These are phyloP conservation scores for Gremmenia infestans DNA, from an alignment of 2,329 filamentous ascomycete species.

Conservation along the genomic window DNA sequence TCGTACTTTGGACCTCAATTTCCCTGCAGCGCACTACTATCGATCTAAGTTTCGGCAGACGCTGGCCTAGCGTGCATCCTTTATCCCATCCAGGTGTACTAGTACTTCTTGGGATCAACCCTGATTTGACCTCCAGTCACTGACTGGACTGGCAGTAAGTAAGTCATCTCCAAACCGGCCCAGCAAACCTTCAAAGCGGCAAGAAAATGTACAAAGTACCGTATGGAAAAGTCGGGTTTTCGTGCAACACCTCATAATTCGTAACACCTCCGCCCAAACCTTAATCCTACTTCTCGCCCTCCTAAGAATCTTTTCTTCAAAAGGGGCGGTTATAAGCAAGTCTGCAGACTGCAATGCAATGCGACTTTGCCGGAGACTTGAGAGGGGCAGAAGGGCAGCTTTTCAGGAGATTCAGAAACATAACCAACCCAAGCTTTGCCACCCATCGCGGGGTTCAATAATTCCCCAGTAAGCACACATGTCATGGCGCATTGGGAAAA, in stretches of 20 bases:
- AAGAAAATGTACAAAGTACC: background rate
- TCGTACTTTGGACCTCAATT: constrained; percentile 16
- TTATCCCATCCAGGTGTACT: background rate
- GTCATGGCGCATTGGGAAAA: constrained; percentile 11
- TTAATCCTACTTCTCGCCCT: background rate
- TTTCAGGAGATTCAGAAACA: background rate
- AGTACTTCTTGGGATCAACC: constrained; percentile 7
- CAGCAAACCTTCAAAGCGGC: background rate
- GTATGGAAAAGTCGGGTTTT: background rate
- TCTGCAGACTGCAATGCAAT: background rate
- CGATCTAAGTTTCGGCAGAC: constrained; percentile 19
- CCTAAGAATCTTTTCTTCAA: too few species aligned
- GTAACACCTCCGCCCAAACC: background rate
- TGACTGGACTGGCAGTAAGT: background rate
- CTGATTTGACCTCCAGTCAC: constrained; percentile 18
- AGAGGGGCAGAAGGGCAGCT: background rate
- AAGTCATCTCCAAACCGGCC: background rate
- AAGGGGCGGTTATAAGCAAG: background rate
- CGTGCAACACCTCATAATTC: background rate
- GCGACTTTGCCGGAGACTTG: background rate
- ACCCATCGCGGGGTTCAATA: constrained; percentile 8
- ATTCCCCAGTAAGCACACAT: constrained; percentile 5
- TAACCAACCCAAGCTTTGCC: constrained; percentile 1
- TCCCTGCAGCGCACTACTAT: constrained; percentile 9
- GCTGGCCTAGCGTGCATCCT: constrained; percentile 3